Percentiles rank a stretch among this genome's conserved stretches.
These are phyloP conservation scores for Monilinia laxa DNA, from an alignment of 2,329 filamentous ascomycete species.

Conservation along the genomic window DNA sequence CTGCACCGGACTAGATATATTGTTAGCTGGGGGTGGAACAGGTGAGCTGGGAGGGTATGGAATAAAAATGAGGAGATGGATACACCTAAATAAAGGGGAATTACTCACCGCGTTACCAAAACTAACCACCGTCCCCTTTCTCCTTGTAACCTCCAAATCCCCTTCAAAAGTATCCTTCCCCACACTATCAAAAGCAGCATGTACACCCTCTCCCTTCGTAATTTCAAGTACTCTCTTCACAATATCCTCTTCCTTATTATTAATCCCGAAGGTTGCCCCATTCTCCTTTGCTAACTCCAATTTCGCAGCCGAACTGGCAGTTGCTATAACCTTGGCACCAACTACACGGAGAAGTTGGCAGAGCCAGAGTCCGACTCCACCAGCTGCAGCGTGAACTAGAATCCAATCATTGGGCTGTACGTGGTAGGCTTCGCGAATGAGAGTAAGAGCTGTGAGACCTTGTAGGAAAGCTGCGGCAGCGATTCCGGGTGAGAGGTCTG, in stretches of 20 bases:
- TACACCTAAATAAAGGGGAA: not conserved
- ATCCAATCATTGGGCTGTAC: conserved; percentile 78
- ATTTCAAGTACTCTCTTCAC: conserved; percentile 63
- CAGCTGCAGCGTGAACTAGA: conserved; percentile 82
- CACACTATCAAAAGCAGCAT: conserved; percentile 82
- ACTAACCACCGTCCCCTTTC: conserved; percentile 74
- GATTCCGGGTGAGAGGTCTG: conserved; percentile 57
- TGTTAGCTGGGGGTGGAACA: not conserved
- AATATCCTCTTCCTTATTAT: conserved; percentile 62
- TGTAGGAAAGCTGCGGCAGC: conserved; percentile 72
- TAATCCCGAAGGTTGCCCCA: conserved; percentile 71
- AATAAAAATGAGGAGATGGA: not conserved
- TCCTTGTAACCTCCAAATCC: conserved; percentile 69
- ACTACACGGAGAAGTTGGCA: conserved; percentile 71
- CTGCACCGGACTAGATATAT: conserved; percentile 44
- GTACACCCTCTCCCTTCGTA: conserved; percentile 70
- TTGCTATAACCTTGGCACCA: conserved; percentile 77
- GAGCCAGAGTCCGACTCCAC: conserved; percentile 74
- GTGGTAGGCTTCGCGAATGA: conserved; percentile 70
- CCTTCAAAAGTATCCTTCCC: conserved; percentile 83
- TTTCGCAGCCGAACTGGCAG: conserved; percentile 73
- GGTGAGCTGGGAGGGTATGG: not conserved
- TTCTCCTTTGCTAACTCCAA: conserved; percentile 64
- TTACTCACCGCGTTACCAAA: conserved; percentile 74
- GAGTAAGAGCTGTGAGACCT: conserved; percentile 77